Evolutionary conservation across 345 rosid genomes (phyloP).

Genomic region (Citrus cavaleriei): DNA sequence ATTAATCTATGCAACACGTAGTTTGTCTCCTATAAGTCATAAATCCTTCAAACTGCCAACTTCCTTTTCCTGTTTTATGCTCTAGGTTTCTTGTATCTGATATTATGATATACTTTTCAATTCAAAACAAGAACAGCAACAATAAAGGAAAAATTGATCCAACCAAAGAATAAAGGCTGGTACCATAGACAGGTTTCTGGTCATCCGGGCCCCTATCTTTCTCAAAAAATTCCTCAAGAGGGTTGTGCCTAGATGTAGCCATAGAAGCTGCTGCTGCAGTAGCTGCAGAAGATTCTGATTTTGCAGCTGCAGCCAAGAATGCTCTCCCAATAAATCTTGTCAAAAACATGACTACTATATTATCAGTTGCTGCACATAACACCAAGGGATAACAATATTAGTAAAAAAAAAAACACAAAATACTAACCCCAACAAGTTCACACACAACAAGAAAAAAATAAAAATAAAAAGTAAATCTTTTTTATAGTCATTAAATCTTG

Average conservation of each 20-base stretch:
- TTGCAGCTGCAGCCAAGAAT: constrained; percentile 57
- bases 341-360: constrained; percentile 43
- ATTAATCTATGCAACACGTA: not conserved
- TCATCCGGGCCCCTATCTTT: constrained; percentile 63
- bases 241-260: constrained; percentile 38
- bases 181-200: constrained; percentile 79
- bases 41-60: not conserved
- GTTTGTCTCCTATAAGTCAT: not conserved
- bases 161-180: not conserved
- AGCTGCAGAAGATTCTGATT: constrained; percentile 52
- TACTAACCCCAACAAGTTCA: not conserved
- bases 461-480: no score
- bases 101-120: not conserved
- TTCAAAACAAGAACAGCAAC: not conserved
- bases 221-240: constrained; percentile 87
- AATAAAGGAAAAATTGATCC: not conserved
- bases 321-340: constrained; percentile 63
- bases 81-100: not conserved
- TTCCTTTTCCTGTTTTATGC: not conserved
- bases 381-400: not conserved
- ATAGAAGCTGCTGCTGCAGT: constrained; percentile 52
- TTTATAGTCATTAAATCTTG: not conserved
- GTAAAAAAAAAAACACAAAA: not conserved
- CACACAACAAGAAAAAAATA: no score
- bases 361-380: not conserved